Evolutionary conservation across 306 rosid genomes (phyloP), one percentile per base, ranked within the genome.

Genomic region (Prosopis cineraria): DNA sequence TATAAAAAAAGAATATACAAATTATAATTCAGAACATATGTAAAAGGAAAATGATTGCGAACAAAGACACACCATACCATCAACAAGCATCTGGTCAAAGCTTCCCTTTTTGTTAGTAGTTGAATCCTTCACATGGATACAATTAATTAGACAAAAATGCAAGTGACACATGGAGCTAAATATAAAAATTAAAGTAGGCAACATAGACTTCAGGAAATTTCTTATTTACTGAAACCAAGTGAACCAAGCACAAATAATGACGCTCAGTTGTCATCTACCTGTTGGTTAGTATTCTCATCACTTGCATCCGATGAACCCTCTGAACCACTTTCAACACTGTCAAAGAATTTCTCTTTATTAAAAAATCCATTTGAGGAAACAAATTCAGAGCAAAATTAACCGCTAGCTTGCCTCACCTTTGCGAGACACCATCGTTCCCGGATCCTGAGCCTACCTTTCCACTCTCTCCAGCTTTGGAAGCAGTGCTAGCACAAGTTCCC

Each of bases 71-170:
- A 44, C 31, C 78, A 47, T 91, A 96, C 99, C 99, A 25, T 96
- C 97, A 72, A 87, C 97, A 81, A 96, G 97, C 98, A 96, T 96
- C 84, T 82, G 92, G 88, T 93, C 89, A 84, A 96, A 96, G 87
- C 98, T 85, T 52, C 99, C 94, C 79, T 90, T 93, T 85, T 89
- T 93, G 83, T 82, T 86, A 47, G 82, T 76, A 73, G 90, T 78
- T 27, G 89, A 88, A 43, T 91, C 99, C 99, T 95, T 78, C 48
- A 68, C 40, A 75, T 62, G 68, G 68, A 70, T 48, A 84, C 64
- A 66, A 70, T 3, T 33, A 70, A 77, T 52, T 45, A 68, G 68
- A 72, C 31, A 72, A 52, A 63, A 8, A 75, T 76, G 2, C 8
- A 53, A 74, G 52, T 56, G 24, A 53, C 29, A 75, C 29, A 39